phyloP scores from a whole-genome alignment of 768 basidiomycete genomes.

The Rhodotorula paludigena region DNA sequence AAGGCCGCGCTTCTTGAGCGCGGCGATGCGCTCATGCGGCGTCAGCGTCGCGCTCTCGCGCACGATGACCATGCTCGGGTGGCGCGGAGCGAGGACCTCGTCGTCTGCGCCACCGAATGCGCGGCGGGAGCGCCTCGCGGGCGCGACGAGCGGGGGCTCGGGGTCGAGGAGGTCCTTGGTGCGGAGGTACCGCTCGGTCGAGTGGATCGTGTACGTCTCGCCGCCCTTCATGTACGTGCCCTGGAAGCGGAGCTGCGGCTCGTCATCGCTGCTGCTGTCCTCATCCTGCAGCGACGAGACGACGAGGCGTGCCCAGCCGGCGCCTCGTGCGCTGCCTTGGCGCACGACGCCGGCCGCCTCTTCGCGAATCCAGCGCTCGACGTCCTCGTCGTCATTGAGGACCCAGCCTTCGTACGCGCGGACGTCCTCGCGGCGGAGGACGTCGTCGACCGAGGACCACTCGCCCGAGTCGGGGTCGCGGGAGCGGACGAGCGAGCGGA shows the following conservation, averaged over 20 bases:
- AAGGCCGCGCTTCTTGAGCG: constrained; percentile 20
- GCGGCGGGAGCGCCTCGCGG: background rate
- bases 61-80: constrained; percentile 23
- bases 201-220: constrained; percentile 30
- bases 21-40: constrained; percentile 8
- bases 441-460: constrained; percentile 7
- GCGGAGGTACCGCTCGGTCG: constrained; percentile 18
- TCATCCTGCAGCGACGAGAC: background rate
- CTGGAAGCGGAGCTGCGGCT: constrained; percentile 17
- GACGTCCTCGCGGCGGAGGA: constrained; percentile 13
- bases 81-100: background rate
- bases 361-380: constrained; percentile 24
- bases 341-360: constrained; percentile 25
- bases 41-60: constrained; percentile 17
- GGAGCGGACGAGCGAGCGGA: constrained; percentile 6
- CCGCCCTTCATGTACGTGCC: constrained; percentile 16
- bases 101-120: background rate
- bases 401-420: constrained; percentile 36
- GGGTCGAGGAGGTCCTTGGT: constrained; percentile 25
- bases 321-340: background rate
- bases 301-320: constrained; percentile 24
- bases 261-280: background rate
- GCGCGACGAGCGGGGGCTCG: background rate
- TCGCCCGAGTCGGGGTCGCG: background rate
- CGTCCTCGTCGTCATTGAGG: constrained; percentile 5